These are phyloP conservation scores for Ciborinia camelliae DNA, from an alignment of 2,329 filamentous ascomycete species.

Conservation along the genomic window DNA sequence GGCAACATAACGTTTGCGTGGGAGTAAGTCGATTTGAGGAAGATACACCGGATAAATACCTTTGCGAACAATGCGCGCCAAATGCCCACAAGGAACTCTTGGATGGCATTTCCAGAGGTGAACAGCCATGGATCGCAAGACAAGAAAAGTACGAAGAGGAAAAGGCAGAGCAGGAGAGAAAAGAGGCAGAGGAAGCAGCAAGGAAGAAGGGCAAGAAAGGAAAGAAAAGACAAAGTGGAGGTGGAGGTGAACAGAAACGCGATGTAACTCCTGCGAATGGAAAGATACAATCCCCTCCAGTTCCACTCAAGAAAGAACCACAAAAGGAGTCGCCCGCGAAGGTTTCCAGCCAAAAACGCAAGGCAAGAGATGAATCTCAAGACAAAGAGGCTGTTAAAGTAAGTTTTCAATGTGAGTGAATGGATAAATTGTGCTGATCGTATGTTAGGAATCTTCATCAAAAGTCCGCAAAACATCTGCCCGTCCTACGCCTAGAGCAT, in stretches of 20 bases:
- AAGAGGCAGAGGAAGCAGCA: constrained; percentile 40
- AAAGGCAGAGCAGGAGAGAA: constrained; percentile 55
- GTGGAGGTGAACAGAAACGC: constrained; percentile 54
- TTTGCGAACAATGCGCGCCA: constrained; percentile 85
- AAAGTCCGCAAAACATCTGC: constrained; percentile 57
- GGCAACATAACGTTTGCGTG: constrained; percentile 98
- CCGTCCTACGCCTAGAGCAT: constrained; percentile 39
- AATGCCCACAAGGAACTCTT: constrained; percentile 75
- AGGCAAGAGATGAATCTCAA: constrained; percentile 52
- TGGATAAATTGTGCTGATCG: neutral
- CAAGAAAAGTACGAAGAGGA: constrained; percentile 56
- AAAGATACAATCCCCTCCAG: constrained; percentile 33
- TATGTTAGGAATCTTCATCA: constrained; percentile 41
- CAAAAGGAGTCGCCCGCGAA: constrained; percentile 13
- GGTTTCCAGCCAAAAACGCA: constrained; percentile 39
- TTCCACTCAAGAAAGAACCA: constrained; percentile 37
- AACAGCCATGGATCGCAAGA: constrained; percentile 79
- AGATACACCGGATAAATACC: constrained; percentile 79
- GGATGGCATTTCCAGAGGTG: constrained; percentile 71
- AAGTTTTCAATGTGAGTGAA: constrained; percentile 23
- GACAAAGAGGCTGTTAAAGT: constrained; percentile 50
- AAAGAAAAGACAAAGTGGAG: constrained; percentile 61
- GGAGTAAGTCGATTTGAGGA: constrained; percentile 73
- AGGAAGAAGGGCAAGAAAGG: constrained; percentile 56
- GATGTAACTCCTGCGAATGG: constrained; percentile 43